Evolutionary conservation across 306 rosid species (phyloP), one percentile per base, ranked within the genome.

Genomic region (Acacia confusa): DNA sequence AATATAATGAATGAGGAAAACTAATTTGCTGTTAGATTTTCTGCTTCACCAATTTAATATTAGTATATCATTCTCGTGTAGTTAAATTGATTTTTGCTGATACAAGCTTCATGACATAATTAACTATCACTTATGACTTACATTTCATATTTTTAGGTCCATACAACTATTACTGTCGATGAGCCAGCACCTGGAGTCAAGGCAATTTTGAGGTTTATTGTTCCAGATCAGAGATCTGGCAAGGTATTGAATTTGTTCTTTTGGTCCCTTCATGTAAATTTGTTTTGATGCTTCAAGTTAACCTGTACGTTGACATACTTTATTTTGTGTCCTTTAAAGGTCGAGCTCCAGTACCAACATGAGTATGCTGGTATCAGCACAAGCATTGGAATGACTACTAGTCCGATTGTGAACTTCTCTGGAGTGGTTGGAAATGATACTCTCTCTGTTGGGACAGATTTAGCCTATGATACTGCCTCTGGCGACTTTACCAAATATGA

Each of bases 121-220:
- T 22, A 58, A 57, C 45, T 50, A 38, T 57, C 65, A 72, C 72
- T 32, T 47, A 24, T 30, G 32, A 38, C 25, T 60, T 45, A 41
- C 55, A 7, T 72, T 27, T 79, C 57, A 60, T 84, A 44, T 73
- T 68, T 86, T 83, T 83, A 95, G 98, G 88, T 95, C 36, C 91
- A 77, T 44, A 88, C 97, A 63, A 95, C 95, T 44, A 52, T 95
- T 78, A 95, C 99, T n/a, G 85, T 90, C 84, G 97, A 95, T 69
- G 99, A 95, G 75, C 91, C 94, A 20, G 97, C 97, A 52, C 97
- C 97, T 82, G 99, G 98, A 70, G 87, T 95, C 61, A 95, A 95
- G 90, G 66, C 98, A 43, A 93, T 92, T 82, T 87, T 95, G 53
- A 93, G 98, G 86, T 91, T 95, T 48, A 88, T 86, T 78, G 88